Base-by-base conservation (phyloP, 257 asterid species). In the Echites panduratus region DNA sequence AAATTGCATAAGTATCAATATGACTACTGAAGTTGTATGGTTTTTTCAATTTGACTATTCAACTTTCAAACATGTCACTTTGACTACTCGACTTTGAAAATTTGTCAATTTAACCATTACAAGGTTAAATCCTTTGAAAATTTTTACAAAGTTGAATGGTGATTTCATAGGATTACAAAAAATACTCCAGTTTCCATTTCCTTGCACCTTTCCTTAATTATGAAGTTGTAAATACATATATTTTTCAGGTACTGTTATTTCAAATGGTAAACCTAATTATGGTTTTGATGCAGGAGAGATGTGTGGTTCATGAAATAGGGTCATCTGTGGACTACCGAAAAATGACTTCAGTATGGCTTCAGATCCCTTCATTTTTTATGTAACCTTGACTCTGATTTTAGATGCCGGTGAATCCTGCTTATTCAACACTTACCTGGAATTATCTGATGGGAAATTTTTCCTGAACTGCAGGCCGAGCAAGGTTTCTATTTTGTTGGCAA, bases 301-400 rank as follows among this genome's bases (percentile, higher is more conserved):
- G 98, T 65, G 89, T 87, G 26, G 83, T 80, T 73, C 96, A 85
- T 79, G 91, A 88, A 83, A 93, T 93, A 32, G 97, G 98, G 66
- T 91, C 97, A 24, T 78, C 96, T 0, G 87, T 89, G 62, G 98
- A 93, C 84, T 93, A 91, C 82, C 87, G 97, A 35, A 93, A 86
- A 79, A 69, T 88, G 94, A 87, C 97, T 48, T 89, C 92, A 85
- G 98, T 91, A 82, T 38, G 69, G 72, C 77, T 73, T 54, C 45
- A 40, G 4, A 49, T 67, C 75, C 68, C 29, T 50, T 54, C 32
- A 4, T 52, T 61, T 65, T 70, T 22, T 47, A 27, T 70, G 56
- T n/a, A n/a, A n/a, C n/a, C n/a, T 54, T 58, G 38, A 70, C 82
- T 79, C 29, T 56, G 70, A 44, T 9, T 44, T 41, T 11, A 44